Base-by-base conservation (phyloP, 2,329 filamentous ascomycete species). In the Talaromyces albobiverticillius region DNA sequence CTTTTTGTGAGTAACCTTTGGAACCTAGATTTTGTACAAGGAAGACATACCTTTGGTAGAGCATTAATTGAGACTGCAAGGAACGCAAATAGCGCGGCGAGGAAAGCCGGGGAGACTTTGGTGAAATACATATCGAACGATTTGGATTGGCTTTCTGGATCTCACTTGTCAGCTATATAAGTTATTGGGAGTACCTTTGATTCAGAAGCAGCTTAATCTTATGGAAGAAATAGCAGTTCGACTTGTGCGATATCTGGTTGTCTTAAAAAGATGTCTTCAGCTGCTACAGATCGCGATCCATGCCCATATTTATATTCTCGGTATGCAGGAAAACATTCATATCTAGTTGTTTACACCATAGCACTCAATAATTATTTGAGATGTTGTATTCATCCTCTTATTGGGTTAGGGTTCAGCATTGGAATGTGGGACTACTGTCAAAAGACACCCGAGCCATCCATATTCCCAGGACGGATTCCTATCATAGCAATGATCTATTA, bases 1-100 rank as follows among this genome's bases (percentile, higher is more conserved):
- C 5, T 34, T 26, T 20, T 22, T 41, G 31, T 13, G 20, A 4
- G 22, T 48, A 6, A n/a, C 14, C 23, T n/a, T 36, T 22, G 40
- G 11, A 14, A 41, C 13, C 47, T 50, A n/a, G 11, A 11, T 23
- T 31, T 14, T 8, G 16, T 50, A 9, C 5, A 29, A 9, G 25
- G 25, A 29, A 29, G 25, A 54, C 52, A 13, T 54, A 51, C 53
- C 31, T 41, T 46, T 6, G 53, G 53, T n/a, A 54, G 25, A 54
- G 53, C 53, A 29, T 40, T 38, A 5, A 46, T 40, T 25, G 32
- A 50, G 8, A 46, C 40, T 16, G 49, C 6, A 13, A 54, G 20
- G 22, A 45, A 25, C 18, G 41, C 38, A 3, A 46, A 46, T 25
- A 52, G 23, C 23, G 14, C 32, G 34, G 46, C 13, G 2, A 54